Base-by-base conservation (phyloP, 2,329 filamentous ascomycete genomes). In the Fusarium paranaense region DNA sequence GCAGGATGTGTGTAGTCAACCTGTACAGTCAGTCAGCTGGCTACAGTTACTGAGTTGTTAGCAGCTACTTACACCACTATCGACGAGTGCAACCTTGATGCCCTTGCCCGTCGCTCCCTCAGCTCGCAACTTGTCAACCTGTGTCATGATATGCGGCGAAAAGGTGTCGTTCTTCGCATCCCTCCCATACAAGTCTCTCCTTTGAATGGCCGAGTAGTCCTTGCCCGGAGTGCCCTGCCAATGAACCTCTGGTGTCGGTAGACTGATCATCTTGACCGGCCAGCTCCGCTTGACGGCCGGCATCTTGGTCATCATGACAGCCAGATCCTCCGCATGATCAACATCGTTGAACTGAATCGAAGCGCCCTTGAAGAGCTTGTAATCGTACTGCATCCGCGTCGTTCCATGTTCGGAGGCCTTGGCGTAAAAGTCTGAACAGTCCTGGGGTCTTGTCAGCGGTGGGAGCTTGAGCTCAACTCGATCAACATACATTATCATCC, bases 1-100 rank as follows among this genome's bases (percentile, higher is more conserved):
- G 89, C 89, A 2, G 90, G 88, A 75, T 93, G 90, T 1, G 82
- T 86, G 77, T 92, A 92, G 78, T 93, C 91, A 57, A 91, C 82
- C 86, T 88, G 50, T 2, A 25, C 1, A 0, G 20, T 25, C 3
- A 11, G 54, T 74, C 16, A 74, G 67, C 10, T 25, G 4, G 16
- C 0, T 2, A 3, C 5, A 16, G 25, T n/a, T 1, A 3, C 5
- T 5, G 6, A 7, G n/a, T 14, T 14, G 5, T 11, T 1, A 14
- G 18, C 6, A 6, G 10, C 18, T 33, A 83, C 86, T 81, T 84
- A 88, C 86, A 77, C 88, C 88, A 25, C 85, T 88, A 76, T 90
- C 88, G 32, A 90, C 82, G 14, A 90, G 81, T 45, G 82, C 88
- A 78, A 90, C 82, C 70, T 86, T 88, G 80, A 89, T 82, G 16